These are phyloP conservation scores for Phytophthora citricola DNA, from an alignment of 352 stramenopile genomes.

Conservation along the genomic window DNA sequence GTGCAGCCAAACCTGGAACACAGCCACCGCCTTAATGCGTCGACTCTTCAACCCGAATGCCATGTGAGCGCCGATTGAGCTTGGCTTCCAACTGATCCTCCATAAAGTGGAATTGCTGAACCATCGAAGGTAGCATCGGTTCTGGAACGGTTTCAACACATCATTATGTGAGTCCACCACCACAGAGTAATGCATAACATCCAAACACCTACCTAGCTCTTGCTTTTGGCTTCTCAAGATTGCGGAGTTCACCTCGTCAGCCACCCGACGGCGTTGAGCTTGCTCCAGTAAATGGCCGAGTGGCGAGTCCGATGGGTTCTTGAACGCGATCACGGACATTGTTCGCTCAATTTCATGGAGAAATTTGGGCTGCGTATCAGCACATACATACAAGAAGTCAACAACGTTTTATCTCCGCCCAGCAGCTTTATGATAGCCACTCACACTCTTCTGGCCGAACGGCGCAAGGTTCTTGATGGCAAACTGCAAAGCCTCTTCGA, in stretches of 20 bases:
- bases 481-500: conserved; percentile 74
- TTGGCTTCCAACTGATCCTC: conserved; percentile 75
- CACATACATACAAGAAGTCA: neutral
- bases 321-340: conserved; percentile 81
- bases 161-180: conserved; percentile 9
- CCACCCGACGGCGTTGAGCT: conserved; percentile 66
- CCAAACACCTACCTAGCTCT: conserved; percentile 58
- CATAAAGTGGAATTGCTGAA: conserved; percentile 82
- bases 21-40: conserved; percentile 23
- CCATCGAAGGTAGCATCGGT: conserved; percentile 77
- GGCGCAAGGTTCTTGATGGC: conserved; percentile 75
- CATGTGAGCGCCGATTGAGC: conserved; percentile 55
- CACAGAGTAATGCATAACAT: neutral
- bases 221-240: conserved; percentile 79
- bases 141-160: conserved; percentile 39
- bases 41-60: conserved; percentile 55
- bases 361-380: conserved; percentile 56
- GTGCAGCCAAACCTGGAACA: conserved; percentile 8
- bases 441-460: conserved; percentile 78
- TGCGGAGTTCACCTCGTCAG: conserved; percentile 78
- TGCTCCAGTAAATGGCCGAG: conserved; percentile 68
- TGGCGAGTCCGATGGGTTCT: conserved; percentile 65
- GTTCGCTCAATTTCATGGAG: conserved; percentile 81
- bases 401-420: neutral
- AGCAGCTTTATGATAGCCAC: conserved; percentile 18